phyloP scores from a whole-genome alignment of 495 filamentous ascomycete species.

The Penicillium macrosclerotiorum region DNA sequence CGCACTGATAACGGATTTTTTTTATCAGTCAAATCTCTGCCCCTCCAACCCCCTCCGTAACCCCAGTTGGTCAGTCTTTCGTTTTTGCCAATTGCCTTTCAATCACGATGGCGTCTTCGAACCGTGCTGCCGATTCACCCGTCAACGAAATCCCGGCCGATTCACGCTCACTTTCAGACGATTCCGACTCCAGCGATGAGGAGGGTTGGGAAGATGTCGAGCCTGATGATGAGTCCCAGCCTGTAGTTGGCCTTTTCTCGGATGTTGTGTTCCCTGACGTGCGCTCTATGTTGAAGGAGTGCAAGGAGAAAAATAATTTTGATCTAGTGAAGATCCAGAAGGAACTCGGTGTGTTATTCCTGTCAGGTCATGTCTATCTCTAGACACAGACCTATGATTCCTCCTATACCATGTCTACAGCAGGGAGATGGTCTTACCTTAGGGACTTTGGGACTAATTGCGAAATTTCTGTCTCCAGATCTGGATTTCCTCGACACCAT shows the following conservation, averaged over 20 bases:
- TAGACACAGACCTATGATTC: neutral
- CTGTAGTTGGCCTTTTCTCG: slow-evolving; percentile 69
- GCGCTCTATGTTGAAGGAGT: slow-evolving; percentile 66
- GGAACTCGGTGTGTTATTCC: slow-evolving; percentile 53
- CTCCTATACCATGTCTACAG: too few relatives aligned
- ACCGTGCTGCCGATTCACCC: slow-evolving; percentile 14
- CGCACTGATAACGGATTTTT: slow-evolving; percentile 29
- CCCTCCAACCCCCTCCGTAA: slow-evolving; percentile 23
- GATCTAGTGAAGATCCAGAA: slow-evolving; percentile 68
- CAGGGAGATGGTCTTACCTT: too few relatives aligned
- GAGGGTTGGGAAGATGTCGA: slow-evolving; percentile 83
- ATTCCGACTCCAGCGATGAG: slow-evolving; percentile 55
- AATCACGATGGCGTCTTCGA: slow-evolving; percentile 31
- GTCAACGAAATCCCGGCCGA: slow-evolving; percentile 28
- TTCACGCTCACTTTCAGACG: slow-evolving; percentile 38
- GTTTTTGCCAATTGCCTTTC: slow-evolving; percentile 3
- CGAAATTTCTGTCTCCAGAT: slow-evolving; percentile 36
- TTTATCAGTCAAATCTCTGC: slow-evolving; percentile 22
- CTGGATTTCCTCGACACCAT: slow-evolving; percentile 82
- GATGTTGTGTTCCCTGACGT: slow-evolving; percentile 65
- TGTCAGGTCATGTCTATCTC: neutral
- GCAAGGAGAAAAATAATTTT: slow-evolving; percentile 67
- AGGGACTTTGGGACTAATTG: neutral
- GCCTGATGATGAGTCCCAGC: slow-evolving; percentile 61
- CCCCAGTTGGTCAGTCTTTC: slow-evolving; percentile 5